Evolutionary conservation across 805 yeast genomes (phyloP).

Genomic region (Aciculoconidium aculeatum): DNA sequence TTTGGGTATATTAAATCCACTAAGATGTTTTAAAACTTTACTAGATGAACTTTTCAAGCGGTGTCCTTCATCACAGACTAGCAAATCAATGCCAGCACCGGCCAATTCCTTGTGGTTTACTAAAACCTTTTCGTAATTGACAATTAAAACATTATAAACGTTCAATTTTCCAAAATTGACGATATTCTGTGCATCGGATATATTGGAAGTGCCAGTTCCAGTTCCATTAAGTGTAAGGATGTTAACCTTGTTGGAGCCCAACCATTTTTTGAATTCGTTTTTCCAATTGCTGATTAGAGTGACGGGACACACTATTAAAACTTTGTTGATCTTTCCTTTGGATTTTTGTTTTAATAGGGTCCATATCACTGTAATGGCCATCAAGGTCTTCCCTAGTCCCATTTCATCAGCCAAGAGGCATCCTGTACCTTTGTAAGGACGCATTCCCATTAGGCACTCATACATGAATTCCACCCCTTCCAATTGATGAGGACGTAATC

Average conservation of each 20-base stretch:
- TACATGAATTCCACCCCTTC: conserved; percentile 81
- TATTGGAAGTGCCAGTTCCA: conserved; percentile 42
- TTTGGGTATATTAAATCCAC: conserved; percentile 45
- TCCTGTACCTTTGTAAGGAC: conserved; percentile 50
- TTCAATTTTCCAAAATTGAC: conserved; percentile 56
- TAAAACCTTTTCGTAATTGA: conserved; percentile 81
- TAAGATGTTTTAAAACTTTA: conserved; percentile 63
- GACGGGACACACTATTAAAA: conserved; percentile 86
- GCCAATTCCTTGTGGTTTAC: conserved; percentile 47
- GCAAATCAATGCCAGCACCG: conserved; percentile 50
- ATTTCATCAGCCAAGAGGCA: conserved; percentile 92
- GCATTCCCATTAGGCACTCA: conserved; percentile 72
- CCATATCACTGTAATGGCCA: conserved; percentile 81
- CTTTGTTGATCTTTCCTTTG: conserved; percentile 49
- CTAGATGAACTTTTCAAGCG: conserved; percentile 71
- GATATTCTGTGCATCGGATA: conserved; percentile 53
- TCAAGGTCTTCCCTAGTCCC: conserved; percentile 88
- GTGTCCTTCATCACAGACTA: conserved; percentile 96
- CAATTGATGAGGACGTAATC: conserved; percentile 77
- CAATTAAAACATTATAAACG: conserved; percentile 75
- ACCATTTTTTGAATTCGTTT: conserved; percentile 85
- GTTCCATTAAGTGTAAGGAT: conserved; percentile 54
- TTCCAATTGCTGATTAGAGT: conserved; percentile 86
- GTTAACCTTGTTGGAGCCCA: conserved; percentile 58
- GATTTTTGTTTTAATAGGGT: conserved; percentile 66